phyloP scores from a whole-genome alignment of 768 basidiomycete species.

The Phlebiopsis gigantea region DNA sequence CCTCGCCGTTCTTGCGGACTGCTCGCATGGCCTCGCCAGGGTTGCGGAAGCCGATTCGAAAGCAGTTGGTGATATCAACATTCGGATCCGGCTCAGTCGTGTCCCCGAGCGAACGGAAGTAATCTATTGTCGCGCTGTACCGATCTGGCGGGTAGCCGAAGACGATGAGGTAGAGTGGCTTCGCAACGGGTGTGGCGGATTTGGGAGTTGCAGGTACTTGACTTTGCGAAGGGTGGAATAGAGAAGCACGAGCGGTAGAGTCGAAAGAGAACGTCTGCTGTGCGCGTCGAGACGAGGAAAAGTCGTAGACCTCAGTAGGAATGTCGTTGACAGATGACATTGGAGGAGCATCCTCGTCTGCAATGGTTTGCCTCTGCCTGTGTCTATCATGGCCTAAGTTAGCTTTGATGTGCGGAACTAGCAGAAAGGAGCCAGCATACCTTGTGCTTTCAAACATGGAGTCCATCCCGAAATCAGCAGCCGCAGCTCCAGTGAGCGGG shows the following conservation, averaged over 20 bases:
- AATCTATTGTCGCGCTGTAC: conserved; percentile 65
- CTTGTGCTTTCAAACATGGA: conserved; percentile 79
- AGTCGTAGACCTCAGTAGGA: conserved; percentile 49
- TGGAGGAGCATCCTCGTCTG: conserved; percentile 80
- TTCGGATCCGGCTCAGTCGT: conserved; percentile 65
- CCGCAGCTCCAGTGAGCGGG: conserved; percentile 54
- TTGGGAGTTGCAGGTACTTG: conserved; percentile 18
- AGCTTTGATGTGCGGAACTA: conserved; percentile 5
- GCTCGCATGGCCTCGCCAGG: conserved; percentile 73
- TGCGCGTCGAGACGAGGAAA: conserved; percentile 26
- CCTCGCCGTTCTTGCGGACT: conserved; percentile 77
- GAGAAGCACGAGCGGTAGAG: conserved; percentile 31
- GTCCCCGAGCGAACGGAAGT: conserved; percentile 70
- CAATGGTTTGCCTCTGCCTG: conserved; percentile 56
- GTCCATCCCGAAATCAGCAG: conserved; percentile 75
- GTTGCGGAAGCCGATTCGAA: conserved; percentile 70
- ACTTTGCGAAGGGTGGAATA: conserved; percentile 17
- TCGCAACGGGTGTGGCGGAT: conserved; percentile 14
- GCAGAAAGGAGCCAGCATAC: conserved; percentile 27
- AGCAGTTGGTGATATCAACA: conserved; percentile 71
- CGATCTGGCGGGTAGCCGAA: conserved; percentile 88
- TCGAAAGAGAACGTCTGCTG: conserved; percentile 34
- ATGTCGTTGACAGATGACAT: conserved; percentile 72
- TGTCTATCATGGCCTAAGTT: conserved; percentile 14
- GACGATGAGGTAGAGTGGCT: conserved; percentile 63